Conservation (phyloP, 2,329 filamentous ascomycete species). For the Aspergillus tamarii region DNA sequence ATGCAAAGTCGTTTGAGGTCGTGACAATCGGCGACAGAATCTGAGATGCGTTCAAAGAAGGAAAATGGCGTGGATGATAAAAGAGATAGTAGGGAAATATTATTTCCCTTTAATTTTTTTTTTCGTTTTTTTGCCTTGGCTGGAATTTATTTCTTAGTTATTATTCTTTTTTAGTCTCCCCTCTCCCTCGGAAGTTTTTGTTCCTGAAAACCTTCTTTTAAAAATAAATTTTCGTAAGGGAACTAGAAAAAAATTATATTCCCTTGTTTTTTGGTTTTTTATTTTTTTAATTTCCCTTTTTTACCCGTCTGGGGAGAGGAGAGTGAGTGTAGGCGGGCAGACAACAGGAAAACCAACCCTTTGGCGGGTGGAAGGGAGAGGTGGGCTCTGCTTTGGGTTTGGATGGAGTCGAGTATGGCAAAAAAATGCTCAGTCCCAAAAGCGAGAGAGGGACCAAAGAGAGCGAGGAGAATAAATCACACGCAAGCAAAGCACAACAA, state of each 20-base stretch:
- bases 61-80: conserved; percentile 15
- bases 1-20: conserved; percentile 25
- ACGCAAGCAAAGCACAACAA: conserved; percentile 13
- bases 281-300: conserved; percentile 16
- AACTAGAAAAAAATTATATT: conserved; percentile 13
- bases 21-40: conserved; percentile 14
- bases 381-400: conserved; percentile 11
- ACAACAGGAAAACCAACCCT: conserved; percentile 23
- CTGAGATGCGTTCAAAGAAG: conserved; percentile 7
- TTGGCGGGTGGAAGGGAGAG: conserved; percentile 13
- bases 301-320: conserved; percentile 16
- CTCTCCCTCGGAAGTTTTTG: conserved; percentile 28
- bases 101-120: conserved; percentile 9
- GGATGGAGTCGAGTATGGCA: conserved; percentile 9
- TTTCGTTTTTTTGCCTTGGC: conserved; percentile 13
- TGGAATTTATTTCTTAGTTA: conserved; percentile 15
- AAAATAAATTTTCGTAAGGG: conserved; percentile 3
- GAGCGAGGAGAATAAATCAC: conserved; percentile 9
- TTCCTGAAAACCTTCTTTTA: conserved; percentile 21
- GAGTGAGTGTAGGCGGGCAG: conserved; percentile 13
- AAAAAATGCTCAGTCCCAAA: conserved; percentile 17
- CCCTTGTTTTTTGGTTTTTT: conserved; percentile 9
- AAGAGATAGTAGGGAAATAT: conserved; percentile 15
- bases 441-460: conserved; percentile 12
- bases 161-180: conserved; percentile 21